These are phyloP conservation scores for Trichomonascaceae sp. DNA, from an alignment of 1,139 yeast genomes.

Conservation along the genomic window DNA sequence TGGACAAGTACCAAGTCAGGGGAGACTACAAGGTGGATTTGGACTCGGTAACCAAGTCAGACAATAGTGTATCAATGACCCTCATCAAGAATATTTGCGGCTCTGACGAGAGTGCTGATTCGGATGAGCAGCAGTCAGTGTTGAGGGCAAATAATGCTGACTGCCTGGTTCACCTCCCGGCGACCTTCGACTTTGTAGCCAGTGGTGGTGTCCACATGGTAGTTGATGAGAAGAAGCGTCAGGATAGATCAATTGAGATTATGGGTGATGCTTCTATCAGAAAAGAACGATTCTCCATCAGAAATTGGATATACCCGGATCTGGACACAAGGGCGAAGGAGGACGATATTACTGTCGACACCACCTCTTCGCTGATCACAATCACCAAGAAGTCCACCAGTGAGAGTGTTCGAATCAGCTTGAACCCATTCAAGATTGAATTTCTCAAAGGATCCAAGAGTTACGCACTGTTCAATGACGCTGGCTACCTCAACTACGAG, in stretches of 20 bases:
- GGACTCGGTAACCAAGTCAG: constrained; percentile 24
- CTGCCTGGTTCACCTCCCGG: constrained; percentile 34
- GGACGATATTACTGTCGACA: constrained; percentile 6
- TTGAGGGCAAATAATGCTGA: constrained; percentile 4
- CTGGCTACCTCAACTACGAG: constrained; percentile 61
- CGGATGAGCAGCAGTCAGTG: no score
- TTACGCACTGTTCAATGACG: constrained; percentile 52
- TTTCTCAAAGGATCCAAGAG: constrained; percentile 33
- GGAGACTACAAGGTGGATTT: constrained; percentile 40
- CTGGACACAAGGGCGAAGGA: constrained; percentile 3
- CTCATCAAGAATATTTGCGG: constrained; percentile 4
- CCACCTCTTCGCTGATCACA: constrained; percentile 5
- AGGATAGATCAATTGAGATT: constrained; percentile 23
- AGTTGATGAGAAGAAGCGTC: constrained; percentile 46
- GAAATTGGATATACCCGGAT: constrained; percentile 46
- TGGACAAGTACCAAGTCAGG: constrained; percentile 17
- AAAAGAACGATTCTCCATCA: constrained; percentile 43
- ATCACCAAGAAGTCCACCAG: constrained; percentile 31
- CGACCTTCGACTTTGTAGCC: constrained; percentile 42
- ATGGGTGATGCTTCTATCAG: constrained; percentile 14
- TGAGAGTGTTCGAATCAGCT: constrained; percentile 30
- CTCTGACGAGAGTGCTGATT: constrained; percentile 1
- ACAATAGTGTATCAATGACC: constrained; percentile 12
- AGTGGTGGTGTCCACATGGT: constrained; percentile 41
- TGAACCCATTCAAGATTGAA: constrained; percentile 41